These are phyloP conservation scores for Vigna unguiculata DNA, from an alignment of 306 rosid species.

Conservation along the genomic window DNA sequence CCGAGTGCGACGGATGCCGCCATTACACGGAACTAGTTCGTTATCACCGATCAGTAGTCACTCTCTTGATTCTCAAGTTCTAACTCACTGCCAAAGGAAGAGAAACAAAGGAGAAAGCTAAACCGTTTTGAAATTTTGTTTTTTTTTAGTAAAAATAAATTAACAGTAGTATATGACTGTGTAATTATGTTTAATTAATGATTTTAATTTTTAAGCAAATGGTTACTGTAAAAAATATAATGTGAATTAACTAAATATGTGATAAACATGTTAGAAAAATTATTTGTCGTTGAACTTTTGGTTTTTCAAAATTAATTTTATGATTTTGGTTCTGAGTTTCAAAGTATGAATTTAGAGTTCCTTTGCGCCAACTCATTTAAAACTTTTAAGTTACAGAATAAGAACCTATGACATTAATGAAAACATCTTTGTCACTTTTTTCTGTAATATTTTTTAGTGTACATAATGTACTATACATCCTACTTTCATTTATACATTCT, in stretches of 20 bases:
- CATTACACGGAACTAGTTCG: conserved; percentile 47
- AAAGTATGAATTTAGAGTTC: too few species aligned
- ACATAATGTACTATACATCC: too few species aligned
- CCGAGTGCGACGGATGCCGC: conserved; percentile 52
- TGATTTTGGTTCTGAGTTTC: too few species aligned
- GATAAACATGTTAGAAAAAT: too few species aligned
- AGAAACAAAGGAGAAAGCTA: not conserved
- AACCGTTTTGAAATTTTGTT: conserved; percentile 6
- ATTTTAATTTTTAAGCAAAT: not conserved
- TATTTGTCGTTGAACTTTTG: too few species aligned
- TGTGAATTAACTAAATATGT: not conserved
- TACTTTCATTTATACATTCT: too few species aligned
- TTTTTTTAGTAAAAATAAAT: not conserved
- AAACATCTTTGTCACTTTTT: too few species aligned
- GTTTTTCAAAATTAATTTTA: too few species aligned
- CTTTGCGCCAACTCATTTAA: too few species aligned
- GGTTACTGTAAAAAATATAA: not conserved
- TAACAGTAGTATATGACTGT: not conserved
- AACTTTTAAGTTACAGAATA: too few species aligned
- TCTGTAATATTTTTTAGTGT: too few species aligned
- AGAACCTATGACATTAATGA: too few species aligned
- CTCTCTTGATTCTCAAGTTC: conserved; percentile 14
- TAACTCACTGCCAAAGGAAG: not conserved
- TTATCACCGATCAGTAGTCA: conserved; percentile 37
- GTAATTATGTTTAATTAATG: not conserved